Conservation (phyloP, 176 grass and related monocot genomes). For the Eragrostis curvula region DNA sequence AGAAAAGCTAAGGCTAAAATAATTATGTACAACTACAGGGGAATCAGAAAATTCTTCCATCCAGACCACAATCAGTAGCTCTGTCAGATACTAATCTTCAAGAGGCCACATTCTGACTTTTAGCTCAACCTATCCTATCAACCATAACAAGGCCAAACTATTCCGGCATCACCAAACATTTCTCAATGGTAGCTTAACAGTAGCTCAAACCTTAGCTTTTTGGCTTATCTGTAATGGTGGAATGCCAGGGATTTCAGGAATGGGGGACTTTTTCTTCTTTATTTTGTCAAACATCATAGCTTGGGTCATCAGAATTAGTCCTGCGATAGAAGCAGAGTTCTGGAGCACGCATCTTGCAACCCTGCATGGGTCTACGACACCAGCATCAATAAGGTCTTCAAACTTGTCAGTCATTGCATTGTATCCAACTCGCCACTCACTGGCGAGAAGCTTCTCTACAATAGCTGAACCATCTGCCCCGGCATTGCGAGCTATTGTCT, state of each 20-base stretch:
- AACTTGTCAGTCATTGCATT: constrained; percentile 71
- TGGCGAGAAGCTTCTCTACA: constrained; percentile 72
- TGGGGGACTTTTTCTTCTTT: constrained; percentile 68
- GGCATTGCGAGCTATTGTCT: constrained; percentile 69
- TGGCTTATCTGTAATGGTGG: constrained; percentile 50
- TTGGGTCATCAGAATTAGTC: constrained; percentile 82
- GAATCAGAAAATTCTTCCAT: background rate
- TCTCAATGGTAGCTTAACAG: background rate
- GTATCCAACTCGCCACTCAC: constrained; percentile 77
- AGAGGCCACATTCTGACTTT: background rate
- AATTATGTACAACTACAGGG: background rate
- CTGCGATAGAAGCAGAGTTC: constrained; percentile 80
- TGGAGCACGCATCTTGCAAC: constrained; percentile 80
- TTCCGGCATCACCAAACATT: background rate
- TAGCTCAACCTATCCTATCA: constrained; percentile 1
- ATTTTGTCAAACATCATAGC: constrained; percentile 82
- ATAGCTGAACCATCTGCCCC: constrained; percentile 74
- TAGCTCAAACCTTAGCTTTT: constrained; percentile 25
- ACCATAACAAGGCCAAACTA: background rate
- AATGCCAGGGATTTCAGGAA: constrained; percentile 72
- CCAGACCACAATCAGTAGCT: background rate
- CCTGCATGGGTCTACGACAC: constrained; percentile 84
- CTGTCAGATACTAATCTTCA: background rate
- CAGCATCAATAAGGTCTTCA: constrained; percentile 76
- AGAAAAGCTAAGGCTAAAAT: background rate